These are phyloP conservation scores for Chaetomiaceae sp. DNA, from an alignment of 2,329 filamentous ascomycete genomes.

Conservation along the genomic window DNA sequence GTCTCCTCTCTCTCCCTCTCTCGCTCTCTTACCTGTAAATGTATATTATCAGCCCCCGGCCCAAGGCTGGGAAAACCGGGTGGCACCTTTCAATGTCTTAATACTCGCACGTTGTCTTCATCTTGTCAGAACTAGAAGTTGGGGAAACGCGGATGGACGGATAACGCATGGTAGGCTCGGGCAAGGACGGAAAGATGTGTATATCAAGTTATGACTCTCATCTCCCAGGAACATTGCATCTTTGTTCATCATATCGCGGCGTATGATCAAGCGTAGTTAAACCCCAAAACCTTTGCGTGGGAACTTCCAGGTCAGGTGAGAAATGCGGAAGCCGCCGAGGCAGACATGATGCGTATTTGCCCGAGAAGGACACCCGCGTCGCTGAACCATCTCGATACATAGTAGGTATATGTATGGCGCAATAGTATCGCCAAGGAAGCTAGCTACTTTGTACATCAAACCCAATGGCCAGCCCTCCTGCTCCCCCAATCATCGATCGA, in stretches of 20 bases:
- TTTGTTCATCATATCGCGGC: too few relatives aligned
- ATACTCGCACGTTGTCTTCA: not conserved
- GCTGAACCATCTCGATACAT: not conserved
- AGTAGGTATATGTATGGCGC: not conserved
- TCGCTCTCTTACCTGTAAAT: not conserved
- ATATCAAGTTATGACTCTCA: constrained; percentile 10
- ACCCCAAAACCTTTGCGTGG: too few relatives aligned
- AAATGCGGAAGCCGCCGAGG: too few relatives aligned
- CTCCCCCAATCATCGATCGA: too few relatives aligned
- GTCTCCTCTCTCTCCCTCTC: not conserved
- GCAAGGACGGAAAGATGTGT: constrained; percentile 3
- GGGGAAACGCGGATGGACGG: not conserved
- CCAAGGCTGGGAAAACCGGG: not conserved
- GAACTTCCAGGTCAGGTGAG: too few relatives aligned
- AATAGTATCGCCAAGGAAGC: not conserved
- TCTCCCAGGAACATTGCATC: not conserved
- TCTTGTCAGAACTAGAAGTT: not conserved
- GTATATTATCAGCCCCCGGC: constrained; percentile 5
- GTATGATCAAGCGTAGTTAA: too few relatives aligned
- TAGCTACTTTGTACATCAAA: not conserved
- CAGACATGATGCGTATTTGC: too few relatives aligned
- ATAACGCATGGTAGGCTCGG: not conserved
- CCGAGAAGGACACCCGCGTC: too few relatives aligned
- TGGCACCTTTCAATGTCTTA: not conserved
- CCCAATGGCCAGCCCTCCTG: too few relatives aligned